Conservation (phyloP, 768 basidiomycete genomes). For the Mycena galopus region DNA sequence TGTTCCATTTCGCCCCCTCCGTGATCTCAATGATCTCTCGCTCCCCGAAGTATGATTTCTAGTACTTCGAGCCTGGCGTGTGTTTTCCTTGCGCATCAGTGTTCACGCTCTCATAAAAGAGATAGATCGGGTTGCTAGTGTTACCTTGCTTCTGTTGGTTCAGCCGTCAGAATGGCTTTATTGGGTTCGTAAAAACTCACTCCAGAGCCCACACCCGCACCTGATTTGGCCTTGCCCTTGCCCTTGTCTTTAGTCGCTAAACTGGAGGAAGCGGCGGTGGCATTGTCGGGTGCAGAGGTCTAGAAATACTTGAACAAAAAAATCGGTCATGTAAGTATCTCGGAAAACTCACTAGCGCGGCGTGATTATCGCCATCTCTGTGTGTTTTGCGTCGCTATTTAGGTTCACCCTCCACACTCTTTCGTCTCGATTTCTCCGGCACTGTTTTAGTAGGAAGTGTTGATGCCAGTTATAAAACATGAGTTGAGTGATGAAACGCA, state of each 20-base stretch:
- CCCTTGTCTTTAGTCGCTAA: too few relatives aligned
- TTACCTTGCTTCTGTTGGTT: not conserved
- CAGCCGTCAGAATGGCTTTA: too few relatives aligned
- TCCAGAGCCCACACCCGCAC: not conserved
- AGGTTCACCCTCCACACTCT: too few relatives aligned
- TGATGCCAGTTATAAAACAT: not conserved
- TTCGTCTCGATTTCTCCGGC: not conserved
- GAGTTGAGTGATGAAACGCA: not conserved
- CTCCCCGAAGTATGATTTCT: conserved; percentile 2
- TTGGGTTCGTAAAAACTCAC: not conserved
- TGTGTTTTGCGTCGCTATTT: not conserved
- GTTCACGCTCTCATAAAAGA: conserved; percentile 1
- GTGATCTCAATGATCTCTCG: conserved; percentile 2
- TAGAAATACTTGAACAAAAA: not conserved
- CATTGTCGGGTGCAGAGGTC: too few relatives aligned
- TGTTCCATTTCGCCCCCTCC: not conserved
- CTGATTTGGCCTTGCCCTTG: not conserved
- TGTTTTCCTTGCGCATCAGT: not conserved
- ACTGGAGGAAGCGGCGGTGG: too few relatives aligned
- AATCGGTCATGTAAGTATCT: too few relatives aligned
- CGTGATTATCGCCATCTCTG: not conserved
- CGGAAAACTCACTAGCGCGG: not conserved
- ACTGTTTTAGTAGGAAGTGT: conserved; percentile 7
- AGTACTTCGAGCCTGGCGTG: not conserved
- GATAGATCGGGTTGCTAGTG: not conserved